Evolutionary conservation across 805 yeast genomes (phyloP).

Genomic region (Candida coquimbonensis): DNA sequence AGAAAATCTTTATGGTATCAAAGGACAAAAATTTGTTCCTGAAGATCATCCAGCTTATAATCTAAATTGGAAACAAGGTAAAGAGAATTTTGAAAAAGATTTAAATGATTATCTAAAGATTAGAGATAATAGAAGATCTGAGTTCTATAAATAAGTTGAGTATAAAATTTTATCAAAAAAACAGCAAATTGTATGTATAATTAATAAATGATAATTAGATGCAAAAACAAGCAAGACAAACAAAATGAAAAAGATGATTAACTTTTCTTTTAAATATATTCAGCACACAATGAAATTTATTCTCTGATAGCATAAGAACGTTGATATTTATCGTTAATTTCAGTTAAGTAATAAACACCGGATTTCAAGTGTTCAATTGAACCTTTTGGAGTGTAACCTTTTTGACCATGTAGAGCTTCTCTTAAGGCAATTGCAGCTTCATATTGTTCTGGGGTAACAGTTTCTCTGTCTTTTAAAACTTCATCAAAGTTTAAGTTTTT

Average conservation of each 20-base stretch:
- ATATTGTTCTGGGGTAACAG: slow-evolving; percentile 71
- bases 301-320: slow-evolving; percentile 70
- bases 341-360: slow-evolving; percentile 80
- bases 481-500: slow-evolving; percentile 58
- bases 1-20: slow-evolving; percentile 24
- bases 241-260: neutral
- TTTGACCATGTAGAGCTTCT: slow-evolving; percentile 83
- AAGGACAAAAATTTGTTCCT: neutral
- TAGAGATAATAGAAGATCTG: too few relatives aligned
- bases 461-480: slow-evolving; percentile 58
- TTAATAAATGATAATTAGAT: slow-evolving; percentile 13
- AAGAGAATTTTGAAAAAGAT: too few relatives aligned
- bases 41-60: too few relatives aligned
- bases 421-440: slow-evolving; percentile 76
- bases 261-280: neutral
- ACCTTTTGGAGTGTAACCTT: slow-evolving; percentile 74
- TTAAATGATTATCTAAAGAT: too few relatives aligned
- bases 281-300: slow-evolving; percentile 24
- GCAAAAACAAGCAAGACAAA: slow-evolving; percentile 6
- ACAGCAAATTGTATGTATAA: slow-evolving; percentile 8
- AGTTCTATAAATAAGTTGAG: too few relatives aligned
- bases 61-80: too few relatives aligned
- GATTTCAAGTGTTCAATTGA: slow-evolving; percentile 58
- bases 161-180: too few relatives aligned
- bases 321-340: slow-evolving; percentile 82